Conservation (phyloP, 768 basidiomycete species). For the Podaxis pistillaris region DNA sequence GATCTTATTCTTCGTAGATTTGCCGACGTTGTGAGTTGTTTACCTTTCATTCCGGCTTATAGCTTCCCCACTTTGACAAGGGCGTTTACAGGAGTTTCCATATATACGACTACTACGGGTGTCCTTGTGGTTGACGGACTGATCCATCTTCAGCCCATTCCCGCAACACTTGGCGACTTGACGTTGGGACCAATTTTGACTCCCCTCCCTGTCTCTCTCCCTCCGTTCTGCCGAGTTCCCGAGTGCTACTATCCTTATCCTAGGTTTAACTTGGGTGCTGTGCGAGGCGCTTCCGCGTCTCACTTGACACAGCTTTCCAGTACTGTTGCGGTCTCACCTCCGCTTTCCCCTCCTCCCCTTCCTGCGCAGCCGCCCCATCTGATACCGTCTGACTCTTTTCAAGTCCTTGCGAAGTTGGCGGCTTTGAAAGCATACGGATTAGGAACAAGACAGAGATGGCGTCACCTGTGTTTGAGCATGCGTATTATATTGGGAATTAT, state of each 20-base stretch:
- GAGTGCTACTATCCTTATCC: neutral
- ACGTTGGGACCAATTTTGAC: neutral
- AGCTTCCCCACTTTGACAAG: neutral
- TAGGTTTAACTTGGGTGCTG: neutral
- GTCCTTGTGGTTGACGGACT: neutral
- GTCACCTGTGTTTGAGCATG: slow-evolving; percentile 25
- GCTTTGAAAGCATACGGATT: neutral
- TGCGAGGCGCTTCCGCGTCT: neutral
- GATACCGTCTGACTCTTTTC: neutral
- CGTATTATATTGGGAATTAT: slow-evolving; percentile 30
- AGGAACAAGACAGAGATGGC: neutral
- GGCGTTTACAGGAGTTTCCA: neutral
- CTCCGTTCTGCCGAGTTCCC: neutral
- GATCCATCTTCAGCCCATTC: neutral
- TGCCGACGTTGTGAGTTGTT: neutral
- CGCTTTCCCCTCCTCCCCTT: neutral
- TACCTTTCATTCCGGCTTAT: neutral
- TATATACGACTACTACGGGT: neutral
- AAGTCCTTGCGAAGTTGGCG: too few relatives aligned
- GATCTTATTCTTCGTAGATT: neutral
- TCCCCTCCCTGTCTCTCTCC: neutral
- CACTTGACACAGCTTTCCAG: neutral
- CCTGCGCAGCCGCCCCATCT: too few relatives aligned
- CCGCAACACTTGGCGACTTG: neutral
- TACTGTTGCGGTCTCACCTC: neutral